Percentiles rank a stretch among this genome's conserved stretches.
Evolutionary conservation across 805 yeast species (phyloP).

Genomic region (Yamadazyma kitorensis): DNA sequence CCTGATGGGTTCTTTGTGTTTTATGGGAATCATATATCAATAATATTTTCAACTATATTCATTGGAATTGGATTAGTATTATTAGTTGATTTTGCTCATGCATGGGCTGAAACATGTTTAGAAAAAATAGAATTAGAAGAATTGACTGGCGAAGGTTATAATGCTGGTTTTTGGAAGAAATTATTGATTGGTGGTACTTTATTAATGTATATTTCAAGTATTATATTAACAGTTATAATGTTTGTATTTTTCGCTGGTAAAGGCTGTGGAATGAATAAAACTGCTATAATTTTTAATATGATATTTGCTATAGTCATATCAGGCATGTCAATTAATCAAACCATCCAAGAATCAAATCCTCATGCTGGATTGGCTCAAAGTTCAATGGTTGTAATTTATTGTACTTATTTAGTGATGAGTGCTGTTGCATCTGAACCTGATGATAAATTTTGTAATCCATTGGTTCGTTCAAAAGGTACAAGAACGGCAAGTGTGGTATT

Average conservation of each 20-base stretch:
- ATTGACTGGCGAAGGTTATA: slow-evolving; percentile 44
- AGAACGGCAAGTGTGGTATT: slow-evolving; percentile 82
- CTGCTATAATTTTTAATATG: slow-evolving; percentile 78
- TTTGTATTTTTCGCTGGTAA: slow-evolving; percentile 75
- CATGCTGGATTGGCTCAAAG: slow-evolving; percentile 96
- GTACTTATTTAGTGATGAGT: slow-evolving; percentile 85
- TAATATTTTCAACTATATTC: slow-evolving; percentile 79
- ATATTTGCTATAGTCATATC: slow-evolving; percentile 64
- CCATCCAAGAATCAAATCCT: slow-evolving; percentile 88
- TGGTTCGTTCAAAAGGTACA: slow-evolving; percentile 85
- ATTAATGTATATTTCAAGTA: slow-evolving; percentile 72
- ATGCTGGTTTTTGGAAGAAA: slow-evolving; percentile 69
- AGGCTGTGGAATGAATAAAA: slow-evolving; percentile 86
- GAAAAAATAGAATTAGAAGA: slow-evolving; percentile 83
- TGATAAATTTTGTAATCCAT: slow-evolving; percentile 87
- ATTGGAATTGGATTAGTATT: slow-evolving; percentile 86
- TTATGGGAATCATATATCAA: slow-evolving; percentile 90
- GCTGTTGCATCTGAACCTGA: slow-evolving; percentile 98
- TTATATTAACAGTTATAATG: slow-evolving; percentile 75
- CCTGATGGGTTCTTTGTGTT: slow-evolving; percentile 85
- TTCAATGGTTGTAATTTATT: slow-evolving; percentile 91
- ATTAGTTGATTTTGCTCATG: slow-evolving; percentile 95
- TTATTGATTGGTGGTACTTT: slow-evolving; percentile 84
- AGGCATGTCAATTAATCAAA: slow-evolving; percentile 70
- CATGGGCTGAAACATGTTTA: slow-evolving; percentile 96